These are phyloP conservation scores for Chalaropsis ovoidea DNA, from an alignment of 2,329 filamentous ascomycete genomes.

Conservation along the genomic window DNA sequence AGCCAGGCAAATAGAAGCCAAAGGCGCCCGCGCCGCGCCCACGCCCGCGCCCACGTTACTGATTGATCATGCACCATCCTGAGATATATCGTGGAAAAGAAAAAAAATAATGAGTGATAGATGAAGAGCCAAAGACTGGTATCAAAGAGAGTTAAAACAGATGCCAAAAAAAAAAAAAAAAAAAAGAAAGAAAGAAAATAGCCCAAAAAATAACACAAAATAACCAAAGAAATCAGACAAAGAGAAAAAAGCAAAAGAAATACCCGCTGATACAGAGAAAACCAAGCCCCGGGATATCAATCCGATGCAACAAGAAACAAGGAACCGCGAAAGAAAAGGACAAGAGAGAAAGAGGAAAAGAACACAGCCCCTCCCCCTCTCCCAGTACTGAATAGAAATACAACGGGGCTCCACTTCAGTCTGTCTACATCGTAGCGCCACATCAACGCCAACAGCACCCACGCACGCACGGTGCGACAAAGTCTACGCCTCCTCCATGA, in stretches of 20 bases:
- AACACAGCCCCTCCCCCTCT: not conserved
- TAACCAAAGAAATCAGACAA: slow-evolving; percentile 11
- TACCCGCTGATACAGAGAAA: slow-evolving; percentile 19
- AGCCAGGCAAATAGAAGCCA: too few species aligned
- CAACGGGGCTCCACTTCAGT: not conserved
- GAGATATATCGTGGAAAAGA: not conserved
- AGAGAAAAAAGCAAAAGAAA: slow-evolving; percentile 14
- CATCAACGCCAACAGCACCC: not conserved
- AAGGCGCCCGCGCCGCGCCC: too few species aligned
- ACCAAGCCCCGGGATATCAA: slow-evolving; percentile 14
- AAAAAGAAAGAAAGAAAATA: not conserved
- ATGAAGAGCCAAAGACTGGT: slow-evolving; percentile 5
- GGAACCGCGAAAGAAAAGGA: slow-evolving; percentile 22
- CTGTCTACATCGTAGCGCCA: too few species aligned
- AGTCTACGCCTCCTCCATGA: slow-evolving; percentile 48
- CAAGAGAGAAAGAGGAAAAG: slow-evolving; percentile 14
- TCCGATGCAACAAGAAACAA: not conserved
- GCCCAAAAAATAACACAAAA: slow-evolving; percentile 1
- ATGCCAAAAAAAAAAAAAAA: slow-evolving; percentile 8
- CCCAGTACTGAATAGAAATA: not conserved
- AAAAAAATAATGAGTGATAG: not conserved
- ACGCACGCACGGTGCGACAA: too few species aligned
- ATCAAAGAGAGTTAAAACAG: slow-evolving; percentile 17
- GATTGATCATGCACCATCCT: too few species aligned
- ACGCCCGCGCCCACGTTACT: too few species aligned